Evolutionary conservation across 129 eudicot species (phyloP), one percentile per base, ranked within the genome.

Genomic region (Lactuca saligna): DNA sequence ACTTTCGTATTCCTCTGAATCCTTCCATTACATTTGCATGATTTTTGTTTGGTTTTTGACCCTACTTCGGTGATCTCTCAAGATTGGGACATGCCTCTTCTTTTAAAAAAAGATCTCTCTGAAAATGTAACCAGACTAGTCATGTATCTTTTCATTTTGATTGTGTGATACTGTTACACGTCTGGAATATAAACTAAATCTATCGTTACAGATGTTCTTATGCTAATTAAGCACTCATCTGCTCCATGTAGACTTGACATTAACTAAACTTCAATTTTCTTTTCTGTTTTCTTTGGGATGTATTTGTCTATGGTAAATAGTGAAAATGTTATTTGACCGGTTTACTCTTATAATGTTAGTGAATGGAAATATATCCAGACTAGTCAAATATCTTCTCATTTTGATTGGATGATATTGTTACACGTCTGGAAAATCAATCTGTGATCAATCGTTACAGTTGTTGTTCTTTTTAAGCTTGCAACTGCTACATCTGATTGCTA

Each of bases 381-480:
- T 57, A 75, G 85, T 81, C 79, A 60, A 76, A 75, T 81, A 69
- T 81, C 74, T 16, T 59, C 61, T 71, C 44, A 38, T 12, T 20
- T 7, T 46, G 44, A 17, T 41, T 80, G 70, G 76, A 75, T 75
- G 79, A 75, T 80, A 42, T 66, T 50, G 80, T 80, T 80, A 75
- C 74, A 32, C 44, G 76, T 69, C 78, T 80, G 81, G 84, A 53
- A 80, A 64, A 80, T 58, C 39, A 31, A 41, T 6, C 2, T 63
- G 68, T 65, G 51, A 79, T 63, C 78, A 65, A 49, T 75, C 78
- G 78, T 79, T 79, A 75, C 80, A 70, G 77, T 49, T 75, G 76
- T 17, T 49, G 56, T 65, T 50, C 54, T 42, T 49, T 11, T 63
- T 15, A 13, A 64, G 68, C 59, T 71, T 63, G 31, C 74, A 48